Base-by-base conservation (phyloP, 495 filamentous ascomycete species). In the Aspergillus mulundensis region DNA sequence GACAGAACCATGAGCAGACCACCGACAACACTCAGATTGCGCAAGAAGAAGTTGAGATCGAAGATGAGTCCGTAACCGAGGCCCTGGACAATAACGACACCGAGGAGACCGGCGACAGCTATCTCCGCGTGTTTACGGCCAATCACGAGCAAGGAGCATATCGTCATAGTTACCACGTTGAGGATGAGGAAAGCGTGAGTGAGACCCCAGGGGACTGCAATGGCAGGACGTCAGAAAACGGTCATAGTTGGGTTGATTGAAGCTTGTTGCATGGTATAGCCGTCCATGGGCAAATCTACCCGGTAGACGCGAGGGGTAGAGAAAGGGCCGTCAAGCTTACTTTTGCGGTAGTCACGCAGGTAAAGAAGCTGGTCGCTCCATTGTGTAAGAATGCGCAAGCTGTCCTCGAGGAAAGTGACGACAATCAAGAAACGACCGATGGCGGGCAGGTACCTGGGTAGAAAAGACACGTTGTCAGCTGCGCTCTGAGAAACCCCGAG, bases 31-130 rank as follows among this genome's bases (percentile, higher is more conserved):
- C 89, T 95, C 57, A 98, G 79, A 67, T 98, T 98, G 70, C 94
- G 93, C 58, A 98, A 88, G 85, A 98, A 98, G 80, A 98, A 98
- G 81, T 98, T 98, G 64, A 97, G 83, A 73, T 98, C 95, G 74
- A 97, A 98, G 75, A 98, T 97, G 32, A 98, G 84, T 39, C 94
- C 94, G 67, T 98, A 98, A 60, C 94, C 94, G 23, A 98, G 82
- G 25, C 93, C 94, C 75, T 98, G 94, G n/a, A 91, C 90, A 58
- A 98, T 70, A 25, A 98, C 94, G 28, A 98, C 94, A 47, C 75
- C 87, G 59, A 96, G 83, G 56, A 98, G 85, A 59, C 94, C 94
- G 48, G 77, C 83, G 52, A 98, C 95, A 54, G 92, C 94, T 70
- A 89, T 90, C 66, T 96, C 92, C 55, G 89, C 90, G 77, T 94